phyloP scores from a whole-genome alignment of 2,329 filamentous ascomycete species.

The Pseudocercospora musae region DNA sequence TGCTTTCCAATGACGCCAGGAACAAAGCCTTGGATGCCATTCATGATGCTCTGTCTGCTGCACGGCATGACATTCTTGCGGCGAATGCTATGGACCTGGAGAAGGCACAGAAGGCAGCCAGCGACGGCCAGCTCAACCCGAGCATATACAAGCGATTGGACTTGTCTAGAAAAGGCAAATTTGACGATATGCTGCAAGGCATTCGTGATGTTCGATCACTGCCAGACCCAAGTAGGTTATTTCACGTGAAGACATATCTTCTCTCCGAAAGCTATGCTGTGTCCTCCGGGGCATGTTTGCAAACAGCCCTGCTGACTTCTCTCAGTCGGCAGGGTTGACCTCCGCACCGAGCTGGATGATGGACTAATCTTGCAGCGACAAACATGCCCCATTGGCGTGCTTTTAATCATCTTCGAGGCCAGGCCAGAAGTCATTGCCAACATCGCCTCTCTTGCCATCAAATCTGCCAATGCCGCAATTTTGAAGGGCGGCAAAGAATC shows the following conservation, averaged over 20 bases:
- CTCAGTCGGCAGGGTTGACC: constrained; percentile 75
- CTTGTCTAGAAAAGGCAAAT: constrained; percentile 82
- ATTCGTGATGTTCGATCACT: constrained; percentile 83
- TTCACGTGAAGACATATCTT: background rate
- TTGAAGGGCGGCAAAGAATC: constrained; percentile 97
- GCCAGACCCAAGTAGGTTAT: constrained; percentile 72
- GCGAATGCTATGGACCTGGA: constrained; percentile 84
- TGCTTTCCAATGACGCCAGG: constrained; percentile 69
- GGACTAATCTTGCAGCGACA: constrained; percentile 81
- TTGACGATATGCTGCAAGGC: constrained; percentile 95
- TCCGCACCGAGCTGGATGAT: constrained; percentile 83
- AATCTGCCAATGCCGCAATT: constrained; percentile 95
- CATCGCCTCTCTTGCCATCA: constrained; percentile 91
- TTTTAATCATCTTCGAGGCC: constrained; percentile 97
- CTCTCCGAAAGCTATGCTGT: background rate
- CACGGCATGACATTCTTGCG: constrained; percentile 72
- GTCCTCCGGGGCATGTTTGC: background rate
- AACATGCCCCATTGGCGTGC: constrained; percentile 92
- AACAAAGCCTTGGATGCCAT: constrained; percentile 84
- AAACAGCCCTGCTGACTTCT: constrained; percentile 30
- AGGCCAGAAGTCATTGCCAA: constrained; percentile 98
- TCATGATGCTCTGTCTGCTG: constrained; percentile 67
- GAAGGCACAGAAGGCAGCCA: constrained; percentile 68
- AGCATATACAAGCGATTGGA: constrained; percentile 87
- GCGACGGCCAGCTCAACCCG: constrained; percentile 70